Evolutionary conservation across 192 early-diverging fungal genomes (phyloP), one percentile per base, ranked within the genome.

Genomic region (Martensiomyces pterosporus): DNA sequence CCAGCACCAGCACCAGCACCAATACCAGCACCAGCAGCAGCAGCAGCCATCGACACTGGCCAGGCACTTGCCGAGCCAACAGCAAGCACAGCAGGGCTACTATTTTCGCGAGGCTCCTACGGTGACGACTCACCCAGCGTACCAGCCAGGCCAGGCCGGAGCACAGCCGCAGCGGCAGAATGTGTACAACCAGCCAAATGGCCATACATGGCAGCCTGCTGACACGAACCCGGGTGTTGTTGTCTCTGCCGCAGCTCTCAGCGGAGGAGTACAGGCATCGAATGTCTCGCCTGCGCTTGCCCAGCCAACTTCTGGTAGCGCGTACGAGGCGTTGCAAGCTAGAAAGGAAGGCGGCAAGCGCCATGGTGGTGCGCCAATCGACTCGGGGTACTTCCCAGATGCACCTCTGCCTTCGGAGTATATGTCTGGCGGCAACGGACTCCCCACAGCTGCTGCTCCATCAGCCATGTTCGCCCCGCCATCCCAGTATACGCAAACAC

Each of bases 331-430:
- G n/a, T n/a, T n/a, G 29, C 29, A 32, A 12, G 29, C 29, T 12
- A 32, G 29, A 12, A 32, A 32, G 29, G 29, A n/a, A 22, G 49
- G 60, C 44, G 46, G 52, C 35, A 69, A 69, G 60, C 67, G 67
- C 55, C 61, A 69, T 47, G 50, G 51, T 24, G 57, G 57, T 17
- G 55, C 36, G 3, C 66, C 54, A 12, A 49, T 63, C 4, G 67
- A 71, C 47, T 64, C 60, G 25, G 67, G 67, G 3, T 71, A 64
- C 40, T 71, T 71, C 44, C 67, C 67, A 3, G 67, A 71, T 12
- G 6, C 52, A 14, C 37, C 52, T 9, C 17, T 45, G 12, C 39
- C 49, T 14, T 42, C 47, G 1, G 56, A 58, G 29, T 49, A 33
- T n/a, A 50, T 55, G 41, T 36, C 60, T 24, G 36, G 40, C 0